phyloP scores from a whole-genome alignment of 1,284 basidiomycete genomes.

The Clitocybe nebularis region DNA sequence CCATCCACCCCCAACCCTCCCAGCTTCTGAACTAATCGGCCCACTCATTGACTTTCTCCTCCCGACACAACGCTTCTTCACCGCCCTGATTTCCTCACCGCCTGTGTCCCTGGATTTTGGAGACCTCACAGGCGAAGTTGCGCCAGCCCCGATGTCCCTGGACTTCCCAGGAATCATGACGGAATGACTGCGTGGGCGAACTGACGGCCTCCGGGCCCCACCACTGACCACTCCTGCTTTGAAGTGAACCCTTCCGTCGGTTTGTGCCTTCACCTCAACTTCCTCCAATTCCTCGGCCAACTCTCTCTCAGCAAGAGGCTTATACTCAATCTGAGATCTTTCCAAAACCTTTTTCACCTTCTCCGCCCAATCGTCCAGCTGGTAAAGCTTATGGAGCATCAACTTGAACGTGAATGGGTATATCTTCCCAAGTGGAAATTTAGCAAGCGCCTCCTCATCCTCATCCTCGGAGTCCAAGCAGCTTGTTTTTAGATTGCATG shows the following conservation, averaged over 20 bases:
- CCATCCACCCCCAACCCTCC: conserved; percentile 34
- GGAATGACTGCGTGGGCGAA: conserved; percentile 29
- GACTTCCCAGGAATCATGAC: conserved; percentile 13
- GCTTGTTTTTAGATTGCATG: conserved; percentile 11
- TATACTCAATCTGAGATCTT: conserved; percentile 49
- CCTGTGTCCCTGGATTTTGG: conserved; percentile 7
- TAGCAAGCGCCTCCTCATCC: conserved; percentile 25
- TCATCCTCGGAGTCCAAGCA: conserved; percentile 12
- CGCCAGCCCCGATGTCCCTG: conserved; percentile 3
- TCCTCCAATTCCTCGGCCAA: conserved; percentile 17
- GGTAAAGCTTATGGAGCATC: conserved; percentile 62
- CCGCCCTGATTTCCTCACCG: conserved; percentile 29
- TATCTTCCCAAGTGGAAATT: conserved; percentile 40
- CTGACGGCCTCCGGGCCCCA: conserved; percentile 18
- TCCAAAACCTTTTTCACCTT: conserved; percentile 54
- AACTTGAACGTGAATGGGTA: conserved; percentile 62
- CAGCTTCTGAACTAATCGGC: conserved; percentile 18
- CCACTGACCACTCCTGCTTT: conserved; percentile 20
- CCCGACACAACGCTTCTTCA: conserved; percentile 57
- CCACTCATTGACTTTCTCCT: conserved; percentile 45
- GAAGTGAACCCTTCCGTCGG: conserved; percentile 24
- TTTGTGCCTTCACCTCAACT: conserved; percentile 10
- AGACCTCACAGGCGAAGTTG: conserved; percentile 11
- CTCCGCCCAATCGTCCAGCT: conserved; percentile 53
- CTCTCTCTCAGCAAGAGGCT: conserved; percentile 41